Evolutionary conservation across 2,329 filamentous ascomycete genomes (phyloP).

Genomic region (Nothopassalora personata): DNA sequence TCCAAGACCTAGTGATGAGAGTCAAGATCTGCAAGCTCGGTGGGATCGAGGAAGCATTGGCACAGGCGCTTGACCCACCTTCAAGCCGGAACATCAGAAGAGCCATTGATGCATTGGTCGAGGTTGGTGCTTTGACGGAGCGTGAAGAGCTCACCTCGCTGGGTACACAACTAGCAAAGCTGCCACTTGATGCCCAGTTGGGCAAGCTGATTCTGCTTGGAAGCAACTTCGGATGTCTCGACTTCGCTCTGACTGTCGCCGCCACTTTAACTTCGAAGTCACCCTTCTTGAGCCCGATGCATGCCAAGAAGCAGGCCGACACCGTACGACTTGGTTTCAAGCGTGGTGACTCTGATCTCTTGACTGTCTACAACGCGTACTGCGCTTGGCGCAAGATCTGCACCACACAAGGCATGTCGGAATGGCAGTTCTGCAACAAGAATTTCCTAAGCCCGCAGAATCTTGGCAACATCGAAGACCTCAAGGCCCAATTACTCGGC

Average conservation of each 20-base stretch:
- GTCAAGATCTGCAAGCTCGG: conserved; percentile 98
- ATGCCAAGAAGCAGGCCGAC: conserved; percentile 76
- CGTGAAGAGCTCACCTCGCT: conserved; percentile 80
- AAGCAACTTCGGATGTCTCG: conserved; percentile 81
- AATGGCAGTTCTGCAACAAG: conserved; percentile 88
- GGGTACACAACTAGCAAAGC: conserved; percentile 76
- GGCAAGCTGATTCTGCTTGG: conserved; percentile 89
- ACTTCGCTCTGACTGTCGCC: conserved; percentile 85
- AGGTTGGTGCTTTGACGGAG: conserved; percentile 80
- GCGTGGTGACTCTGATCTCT: conserved; percentile 79
- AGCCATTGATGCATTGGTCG: conserved; percentile 86
- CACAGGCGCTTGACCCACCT: conserved; percentile 83
- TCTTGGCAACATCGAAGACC: conserved; percentile 84
- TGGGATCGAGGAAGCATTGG: conserved; percentile 82
- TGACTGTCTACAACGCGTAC: conserved; percentile 94
- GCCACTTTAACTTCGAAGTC: conserved; percentile 93
- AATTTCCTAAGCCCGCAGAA: conserved; percentile 90
- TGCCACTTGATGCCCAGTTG: conserved; percentile 89
- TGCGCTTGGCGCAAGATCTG: conserved; percentile 80
- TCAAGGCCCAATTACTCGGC: conserved; percentile 85
- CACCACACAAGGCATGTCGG: conserved; percentile 62
- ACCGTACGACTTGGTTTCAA: conserved; percentile 73
- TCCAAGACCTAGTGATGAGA: conserved; percentile 90
- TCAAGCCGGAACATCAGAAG: conserved; percentile 87
- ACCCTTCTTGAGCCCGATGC: conserved; percentile 82